A percentile compares a stretch with the other conserved stretches of the same genome.
Conservation (phyloP, 2,329 filamentous ascomycete species). For the Pyrenochaeta sp. region DNA sequence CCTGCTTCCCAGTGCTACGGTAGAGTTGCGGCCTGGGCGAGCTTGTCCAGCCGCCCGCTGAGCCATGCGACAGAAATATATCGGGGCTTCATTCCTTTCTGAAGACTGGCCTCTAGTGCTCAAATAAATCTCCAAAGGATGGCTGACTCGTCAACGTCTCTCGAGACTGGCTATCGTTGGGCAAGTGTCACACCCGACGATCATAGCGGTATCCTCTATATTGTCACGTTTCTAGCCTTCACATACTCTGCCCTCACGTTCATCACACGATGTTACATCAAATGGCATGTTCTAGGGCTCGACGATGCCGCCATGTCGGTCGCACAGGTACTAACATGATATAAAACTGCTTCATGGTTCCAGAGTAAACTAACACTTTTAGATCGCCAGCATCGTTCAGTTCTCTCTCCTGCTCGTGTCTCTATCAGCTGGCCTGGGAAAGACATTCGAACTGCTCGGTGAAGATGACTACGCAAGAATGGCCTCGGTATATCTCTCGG, state of each 20-base stretch:
- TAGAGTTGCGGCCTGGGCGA: neutral
- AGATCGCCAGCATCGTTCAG: slow-evolving; percentile 25
- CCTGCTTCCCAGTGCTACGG: neutral
- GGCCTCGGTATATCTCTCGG: slow-evolving; percentile 22
- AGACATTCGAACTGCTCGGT: slow-evolving; percentile 23
- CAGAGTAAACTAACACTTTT: slow-evolving; percentile 2
- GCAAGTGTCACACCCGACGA: slow-evolving; percentile 32
- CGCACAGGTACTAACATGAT: slow-evolving; percentile 29
- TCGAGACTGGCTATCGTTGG: slow-evolving; percentile 24
- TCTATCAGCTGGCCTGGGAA: slow-evolving; percentile 33
- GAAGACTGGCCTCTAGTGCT: neutral
- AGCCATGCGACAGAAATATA: neutral
- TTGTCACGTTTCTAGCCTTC: slow-evolving; percentile 32
- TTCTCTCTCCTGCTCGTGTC: slow-evolving; percentile 29
- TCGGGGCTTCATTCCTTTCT: neutral
- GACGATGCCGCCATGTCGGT: slow-evolving; percentile 32
- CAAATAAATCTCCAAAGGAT: neutral
- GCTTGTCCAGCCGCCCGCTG: neutral
- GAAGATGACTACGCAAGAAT: slow-evolving; percentile 24
- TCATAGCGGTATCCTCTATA: slow-evolving; percentile 35
- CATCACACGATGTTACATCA: slow-evolving; percentile 32
- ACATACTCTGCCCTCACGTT: slow-evolving; percentile 35
- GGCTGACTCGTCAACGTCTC: neutral
- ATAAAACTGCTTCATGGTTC: neutral
- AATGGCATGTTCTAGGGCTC: slow-evolving; percentile 34